Evolutionary conservation across 1,284 basidiomycete genomes (phyloP), one percentile per base, ranked within the genome.

Genomic region (Apiotrichum veenhuisii): DNA sequence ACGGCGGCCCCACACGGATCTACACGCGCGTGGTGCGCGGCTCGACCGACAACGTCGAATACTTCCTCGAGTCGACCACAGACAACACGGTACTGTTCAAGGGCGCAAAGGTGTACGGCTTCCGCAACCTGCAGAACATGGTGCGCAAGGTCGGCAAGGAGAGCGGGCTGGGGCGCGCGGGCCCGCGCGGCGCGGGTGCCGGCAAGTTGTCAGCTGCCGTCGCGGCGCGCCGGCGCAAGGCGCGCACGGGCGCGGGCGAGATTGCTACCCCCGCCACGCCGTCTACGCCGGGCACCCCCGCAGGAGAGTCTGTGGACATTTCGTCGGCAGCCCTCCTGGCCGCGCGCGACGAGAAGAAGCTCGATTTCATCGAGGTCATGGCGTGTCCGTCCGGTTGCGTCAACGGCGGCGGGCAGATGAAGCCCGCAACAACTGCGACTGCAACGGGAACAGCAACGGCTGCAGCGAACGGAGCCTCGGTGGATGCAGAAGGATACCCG

Each of bases 361-460:
- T 95, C 73, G 95, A 98, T 77, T 98, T 95, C 74, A 88, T 98
- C 48, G 96, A 99, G 71, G 93, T 99, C 59, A 98, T 99, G 96
- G 96, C 96, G 23, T 99, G 96, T 78, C 96, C 96, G 0, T 86
- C 89, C 0, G 96, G 96, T 8, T 98, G 96, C 72, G 91, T 97
- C 48, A 98, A 98, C 70, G 95, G 96, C 3, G 95, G 96, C 26
- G 96, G 96, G 2, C 96, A 98, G 78, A 81, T 94, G 67, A 86
- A 87, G 63, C 85, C 76, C n/a, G 67, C 64, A 2, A 49, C 51
- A 1, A 23, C 17, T 5, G 30, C 20, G 9, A 34, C 43, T 9
- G 41, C 22, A 4, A 27, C 43, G 25, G 23, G 11, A 4, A 9
- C 38, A 4, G 41, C 41, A 2, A 22, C 54, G 11, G 45, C 58